phyloP scores from a whole-genome alignment of 441 rosid species.

The Arabidopsis hybrid region DNA sequence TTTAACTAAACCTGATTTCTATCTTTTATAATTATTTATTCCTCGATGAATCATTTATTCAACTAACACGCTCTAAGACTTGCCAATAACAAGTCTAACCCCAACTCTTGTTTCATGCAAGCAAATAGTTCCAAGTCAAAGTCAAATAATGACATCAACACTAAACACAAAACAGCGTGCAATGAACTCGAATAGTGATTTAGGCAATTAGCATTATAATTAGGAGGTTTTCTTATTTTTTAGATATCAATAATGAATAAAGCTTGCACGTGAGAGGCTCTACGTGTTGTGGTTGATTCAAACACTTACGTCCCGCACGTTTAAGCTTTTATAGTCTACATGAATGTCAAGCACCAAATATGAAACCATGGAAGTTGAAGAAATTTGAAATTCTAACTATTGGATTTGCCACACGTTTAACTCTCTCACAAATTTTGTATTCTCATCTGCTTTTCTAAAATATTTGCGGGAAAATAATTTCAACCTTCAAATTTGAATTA shows the following conservation, averaged over 20 bases:
- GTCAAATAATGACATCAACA: constrained; percentile 12
- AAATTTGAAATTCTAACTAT: background rate
- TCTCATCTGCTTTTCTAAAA: background rate
- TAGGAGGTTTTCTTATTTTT: background rate
- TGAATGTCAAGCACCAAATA: constrained; percentile 24
- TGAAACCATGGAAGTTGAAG: background rate
- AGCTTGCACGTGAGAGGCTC: constrained; percentile 39
- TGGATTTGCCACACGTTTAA: constrained; percentile 3
- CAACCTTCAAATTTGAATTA: background rate
- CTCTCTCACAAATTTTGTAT: background rate
- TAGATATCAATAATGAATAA: background rate
- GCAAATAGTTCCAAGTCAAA: constrained; percentile 12
- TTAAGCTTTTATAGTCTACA: constrained; percentile 2
- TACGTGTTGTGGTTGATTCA: constrained; percentile 34
- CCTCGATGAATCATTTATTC: background rate
- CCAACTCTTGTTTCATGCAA: constrained; percentile 27
- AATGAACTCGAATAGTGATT: constrained; percentile 4
- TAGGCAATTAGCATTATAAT: background rate
- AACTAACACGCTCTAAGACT: background rate
- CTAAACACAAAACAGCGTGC: constrained; percentile 1
- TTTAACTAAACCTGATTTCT: no score
- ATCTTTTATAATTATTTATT: no score
- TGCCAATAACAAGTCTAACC: constrained; percentile 14
- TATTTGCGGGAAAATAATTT: background rate
- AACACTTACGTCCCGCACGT: constrained; percentile 29